A percentile compares a stretch with the other conserved stretches of the same genome.
These are phyloP conservation scores for Gossypium schwendimanii DNA, from an alignment of 441 rosid species.

Conservation along the genomic window DNA sequence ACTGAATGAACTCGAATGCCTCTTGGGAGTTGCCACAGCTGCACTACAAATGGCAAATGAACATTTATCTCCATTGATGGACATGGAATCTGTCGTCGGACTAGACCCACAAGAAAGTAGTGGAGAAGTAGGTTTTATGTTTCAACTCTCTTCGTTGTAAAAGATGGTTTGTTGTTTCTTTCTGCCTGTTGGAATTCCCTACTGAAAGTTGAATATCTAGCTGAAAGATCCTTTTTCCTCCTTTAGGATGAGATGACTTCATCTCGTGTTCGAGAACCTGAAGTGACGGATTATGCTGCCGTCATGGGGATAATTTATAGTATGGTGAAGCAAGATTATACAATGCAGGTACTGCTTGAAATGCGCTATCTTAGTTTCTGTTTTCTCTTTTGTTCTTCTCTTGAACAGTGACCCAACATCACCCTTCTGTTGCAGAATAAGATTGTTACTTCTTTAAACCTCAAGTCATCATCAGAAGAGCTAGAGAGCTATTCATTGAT, in stretches of 20 bases:
- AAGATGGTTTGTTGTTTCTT: neutral
- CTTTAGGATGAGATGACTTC: slow-evolving; percentile 30
- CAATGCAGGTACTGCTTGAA: slow-evolving; percentile 57
- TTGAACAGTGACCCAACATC: neutral
- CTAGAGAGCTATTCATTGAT: slow-evolving; percentile 57
- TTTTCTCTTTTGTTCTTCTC: neutral
- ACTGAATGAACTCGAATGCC: slow-evolving; percentile 43
- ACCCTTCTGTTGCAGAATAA: slow-evolving; percentile 43
- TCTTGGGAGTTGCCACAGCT: slow-evolving; percentile 36
- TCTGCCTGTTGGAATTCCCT: neutral
- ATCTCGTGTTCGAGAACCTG: slow-evolving; percentile 20
- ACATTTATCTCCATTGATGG: slow-evolving; percentile 21
- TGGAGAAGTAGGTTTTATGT: slow-evolving; percentile 30
- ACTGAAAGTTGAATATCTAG: neutral
- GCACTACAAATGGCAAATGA: slow-evolving; percentile 31
- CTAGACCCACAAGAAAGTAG: slow-evolving; percentile 22
- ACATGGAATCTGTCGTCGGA: slow-evolving; percentile 22
- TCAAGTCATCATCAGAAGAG: slow-evolving; percentile 50
- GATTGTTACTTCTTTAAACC: slow-evolving; percentile 51
- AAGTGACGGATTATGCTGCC: slow-evolving; percentile 41
- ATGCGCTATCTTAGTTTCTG: neutral
- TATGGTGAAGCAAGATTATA: slow-evolving; percentile 66
- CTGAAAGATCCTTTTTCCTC: neutral
- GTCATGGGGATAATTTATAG: slow-evolving; percentile 49
- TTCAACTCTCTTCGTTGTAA: neutral